These are phyloP conservation scores for Globisporangium middletonii DNA, from an alignment of 352 stramenopile species.

Conservation along the genomic window DNA sequence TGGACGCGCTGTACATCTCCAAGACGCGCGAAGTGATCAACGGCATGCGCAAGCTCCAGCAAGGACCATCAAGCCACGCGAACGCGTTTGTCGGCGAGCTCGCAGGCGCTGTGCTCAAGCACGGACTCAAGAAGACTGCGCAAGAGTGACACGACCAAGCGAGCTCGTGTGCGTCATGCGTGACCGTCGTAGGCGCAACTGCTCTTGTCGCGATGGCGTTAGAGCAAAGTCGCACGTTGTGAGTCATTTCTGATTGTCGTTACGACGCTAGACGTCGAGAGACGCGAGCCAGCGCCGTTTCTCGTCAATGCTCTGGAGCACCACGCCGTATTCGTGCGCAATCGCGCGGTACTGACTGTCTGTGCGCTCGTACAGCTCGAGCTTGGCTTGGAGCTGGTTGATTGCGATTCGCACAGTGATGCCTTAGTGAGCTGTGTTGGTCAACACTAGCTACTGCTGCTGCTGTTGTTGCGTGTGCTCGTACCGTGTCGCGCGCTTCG, in stretches of 20 bases:
- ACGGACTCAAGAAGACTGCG: slow-evolving; percentile 49
- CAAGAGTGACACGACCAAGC: background rate
- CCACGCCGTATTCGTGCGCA: slow-evolving; percentile 23
- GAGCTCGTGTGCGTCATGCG: background rate
- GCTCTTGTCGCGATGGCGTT: too few species aligned
- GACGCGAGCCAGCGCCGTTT: slow-evolving; percentile 37
- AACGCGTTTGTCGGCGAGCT: slow-evolving; percentile 80
- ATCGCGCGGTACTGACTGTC: slow-evolving; percentile 34
- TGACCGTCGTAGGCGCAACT: too few species aligned
- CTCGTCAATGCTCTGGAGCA: slow-evolving; percentile 28
- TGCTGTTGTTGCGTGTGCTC: background rate
- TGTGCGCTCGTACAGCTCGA: slow-evolving; percentile 25
- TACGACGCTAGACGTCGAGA: slow-evolving; percentile 25
- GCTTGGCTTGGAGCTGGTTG: slow-evolving; percentile 24
- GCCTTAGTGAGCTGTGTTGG: too few species aligned
- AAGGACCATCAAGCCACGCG: slow-evolving; percentile 30
- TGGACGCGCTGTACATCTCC: slow-evolving; percentile 93
- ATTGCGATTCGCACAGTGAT: background rate
- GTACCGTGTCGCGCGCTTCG: slow-evolving; percentile 17
- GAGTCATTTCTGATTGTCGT: background rate
- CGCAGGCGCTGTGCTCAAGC: slow-evolving; percentile 62
- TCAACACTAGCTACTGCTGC: too few species aligned
- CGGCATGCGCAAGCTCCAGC: slow-evolving; percentile 84
- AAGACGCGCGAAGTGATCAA: slow-evolving; percentile 94
- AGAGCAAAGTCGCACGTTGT: too few species aligned